Percentiles rank a stretch among this genome's conserved stretches.
phyloP scores from a whole-genome alignment of 176 grass and related monocot genomes.

The Triticum dicoccoides region DNA sequence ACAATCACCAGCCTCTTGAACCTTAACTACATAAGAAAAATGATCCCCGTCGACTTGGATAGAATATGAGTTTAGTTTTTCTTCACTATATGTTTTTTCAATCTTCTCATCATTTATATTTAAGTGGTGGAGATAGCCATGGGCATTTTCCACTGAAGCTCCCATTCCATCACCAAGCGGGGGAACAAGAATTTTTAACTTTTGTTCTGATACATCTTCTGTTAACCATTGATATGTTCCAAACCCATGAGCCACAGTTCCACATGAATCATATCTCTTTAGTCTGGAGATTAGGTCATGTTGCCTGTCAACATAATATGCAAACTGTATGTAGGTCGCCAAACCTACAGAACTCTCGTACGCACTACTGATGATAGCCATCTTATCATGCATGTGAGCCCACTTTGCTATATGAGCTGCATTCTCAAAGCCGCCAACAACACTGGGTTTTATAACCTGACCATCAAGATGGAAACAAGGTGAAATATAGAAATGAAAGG shows the following conservation, averaged over 20 bases:
- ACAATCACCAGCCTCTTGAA: constrained; percentile 66
- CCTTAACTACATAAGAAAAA: constrained; percentile 66
- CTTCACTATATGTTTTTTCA: constrained; percentile 47
- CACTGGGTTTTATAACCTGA: constrained; percentile 96
- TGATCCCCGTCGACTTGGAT: constrained; percentile 48
- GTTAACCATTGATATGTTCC: constrained; percentile 95
- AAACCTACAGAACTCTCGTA: constrained; percentile 94
- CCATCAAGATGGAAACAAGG: constrained; percentile 24
- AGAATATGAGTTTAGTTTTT: constrained; percentile 53
- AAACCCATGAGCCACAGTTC: constrained; percentile 62
- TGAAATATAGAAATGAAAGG: constrained; percentile 42
- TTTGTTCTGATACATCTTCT: constrained; percentile 81
- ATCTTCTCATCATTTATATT: constrained; percentile 50
- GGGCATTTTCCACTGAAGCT: constrained; percentile 71
- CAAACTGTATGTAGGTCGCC: constrained; percentile 75
- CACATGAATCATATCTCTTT: constrained; percentile 49
- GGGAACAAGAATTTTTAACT: constrained; percentile 43
- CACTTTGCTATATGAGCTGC: constrained; percentile 83
- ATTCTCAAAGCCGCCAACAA: constrained; percentile 87
- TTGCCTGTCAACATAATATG: constrained; percentile 71
- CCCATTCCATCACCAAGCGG: constrained; percentile 42
- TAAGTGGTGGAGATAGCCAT: constrained; percentile 55
- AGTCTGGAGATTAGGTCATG: constrained; percentile 52
- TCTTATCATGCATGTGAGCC: constrained; percentile 86
- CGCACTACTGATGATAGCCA: constrained; percentile 80